Evolutionary conservation across 2,329 filamentous ascomycete species (phyloP), one percentile per base, ranked within the genome.

Genomic region (Lizonia empirigonia): DNA sequence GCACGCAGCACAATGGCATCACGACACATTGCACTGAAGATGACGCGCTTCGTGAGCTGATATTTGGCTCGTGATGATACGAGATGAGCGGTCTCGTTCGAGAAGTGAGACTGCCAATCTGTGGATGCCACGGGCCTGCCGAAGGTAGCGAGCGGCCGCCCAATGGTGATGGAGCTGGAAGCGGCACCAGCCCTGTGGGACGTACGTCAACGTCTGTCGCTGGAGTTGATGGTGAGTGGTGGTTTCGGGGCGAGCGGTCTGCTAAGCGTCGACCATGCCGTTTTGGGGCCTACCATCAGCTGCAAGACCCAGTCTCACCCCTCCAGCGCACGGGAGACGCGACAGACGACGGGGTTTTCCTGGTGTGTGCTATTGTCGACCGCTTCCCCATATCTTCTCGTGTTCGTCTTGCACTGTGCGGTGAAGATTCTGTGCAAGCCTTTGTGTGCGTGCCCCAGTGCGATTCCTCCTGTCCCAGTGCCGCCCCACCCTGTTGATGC

Each of bases 261-360:
- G 56, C 38, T 35, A 40, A 35, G 32, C 35, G 20, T 33, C 9
- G 7, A 5, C 33, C 24, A 27, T 18, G 46, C 46, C 46, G 3
- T 8, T 30, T 50, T 19, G 23, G 20, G 40, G 26, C 13, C 18
- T 10, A 19, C 13, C 46, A 34, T 50, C 39, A 44, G 47, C 38
- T 38, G 38, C 38, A 26, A 22, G 33, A 27, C 19, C 26, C 27
- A 33, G 30, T 30, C 19, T 18, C 52, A 54, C 53, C 54, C 56
- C 55, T 52, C 58, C 40, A 58, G 42, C 18, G 36, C 35, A 50
- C 49, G 53, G 55, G 52, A 46, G 36, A 40, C 45, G 61, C 59
- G 50, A 62, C 40, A 48, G 53, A 45, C 52, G 44, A 58, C 53
- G 58, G 62, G 62, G 60, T 51, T 50, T 40, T 62, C 57, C 47